Conservation (phyloP, 2,329 filamentous ascomycete species). For the Endoconidiophora laricicola region DNA sequence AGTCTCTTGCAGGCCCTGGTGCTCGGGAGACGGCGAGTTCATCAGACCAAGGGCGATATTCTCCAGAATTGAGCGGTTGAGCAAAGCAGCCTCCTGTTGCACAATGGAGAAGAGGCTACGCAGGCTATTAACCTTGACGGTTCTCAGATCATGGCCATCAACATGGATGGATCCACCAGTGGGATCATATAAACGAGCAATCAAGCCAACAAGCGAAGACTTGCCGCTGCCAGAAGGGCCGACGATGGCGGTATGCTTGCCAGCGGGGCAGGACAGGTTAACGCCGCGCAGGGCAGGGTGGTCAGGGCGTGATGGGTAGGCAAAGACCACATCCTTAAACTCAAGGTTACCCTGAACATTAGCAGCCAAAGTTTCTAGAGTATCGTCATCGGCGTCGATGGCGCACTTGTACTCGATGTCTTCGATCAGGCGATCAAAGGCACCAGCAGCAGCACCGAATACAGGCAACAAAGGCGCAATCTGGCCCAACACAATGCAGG, state of each 20-base stretch:
- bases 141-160: slow-evolving; percentile 30
- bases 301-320: slow-evolving; percentile 28
- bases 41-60: slow-evolving; percentile 35
- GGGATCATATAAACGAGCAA: slow-evolving; percentile 42
- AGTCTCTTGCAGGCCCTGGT: slow-evolving; percentile 25
- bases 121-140: slow-evolving; percentile 29
- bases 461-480: slow-evolving; percentile 47
- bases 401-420: slow-evolving; percentile 36
- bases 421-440: slow-evolving; percentile 39
- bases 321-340: slow-evolving; percentile 28
- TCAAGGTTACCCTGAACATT: slow-evolving; percentile 25
- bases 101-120: slow-evolving; percentile 28
- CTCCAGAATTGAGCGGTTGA: slow-evolving; percentile 30
- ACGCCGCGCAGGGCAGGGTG: slow-evolving; percentile 27
- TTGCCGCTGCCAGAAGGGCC: slow-evolving; percentile 42
- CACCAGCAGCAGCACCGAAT: slow-evolving; percentile 38
- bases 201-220: slow-evolving; percentile 36
- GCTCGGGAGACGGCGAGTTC: slow-evolving; percentile 25
- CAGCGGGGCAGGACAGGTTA: slow-evolving; percentile 30
- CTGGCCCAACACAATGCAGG: slow-evolving; percentile 44
- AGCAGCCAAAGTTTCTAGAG: slow-evolving; percentile 1
- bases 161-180: slow-evolving; percentile 29
- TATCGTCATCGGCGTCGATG: slow-evolving; percentile 27
- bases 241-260: slow-evolving; percentile 38
- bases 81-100: slow-evolving; percentile 29